Percentiles rank a stretch among this genome's conserved stretches.
phyloP scores from a whole-genome alignment of 768 basidiomycete species.

The Boletales sp. region DNA sequence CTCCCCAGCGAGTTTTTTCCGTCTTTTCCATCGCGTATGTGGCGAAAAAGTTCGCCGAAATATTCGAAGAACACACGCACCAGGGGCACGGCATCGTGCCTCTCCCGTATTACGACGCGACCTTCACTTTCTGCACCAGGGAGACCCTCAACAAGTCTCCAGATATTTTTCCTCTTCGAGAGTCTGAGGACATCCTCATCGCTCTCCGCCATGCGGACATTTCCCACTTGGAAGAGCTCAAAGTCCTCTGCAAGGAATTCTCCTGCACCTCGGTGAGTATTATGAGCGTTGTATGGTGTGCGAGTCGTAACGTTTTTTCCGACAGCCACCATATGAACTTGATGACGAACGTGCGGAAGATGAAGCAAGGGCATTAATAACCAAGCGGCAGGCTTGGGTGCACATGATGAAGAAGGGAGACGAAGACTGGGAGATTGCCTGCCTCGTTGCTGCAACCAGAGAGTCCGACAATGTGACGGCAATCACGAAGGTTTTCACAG shows the following conservation, averaged over 20 bases:
- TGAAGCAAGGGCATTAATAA: constrained; percentile 53
- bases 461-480: constrained; percentile 54
- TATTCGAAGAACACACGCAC: constrained; percentile 40
- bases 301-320: background rate
- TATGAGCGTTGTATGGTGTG: background rate
- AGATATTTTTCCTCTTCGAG: background rate
- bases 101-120: constrained; percentile 60
- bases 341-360: constrained; percentile 35
- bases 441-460: constrained; percentile 65
- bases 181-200: constrained; percentile 17
- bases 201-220: constrained; percentile 32
- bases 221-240: constrained; percentile 35
- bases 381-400: constrained; percentile 54
- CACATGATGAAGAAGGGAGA: constrained; percentile 39
- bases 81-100: constrained; percentile 19
- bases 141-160: constrained; percentile 32
- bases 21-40: constrained; percentile 56
- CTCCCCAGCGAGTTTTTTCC: constrained; percentile 52
- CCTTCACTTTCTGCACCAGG: constrained; percentile 51
- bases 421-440: constrained; percentile 44
- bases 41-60: constrained; percentile 40
- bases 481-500: constrained; percentile 72
- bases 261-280: constrained; percentile 53
- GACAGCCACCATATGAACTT: constrained; percentile 55
- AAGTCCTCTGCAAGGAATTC: constrained; percentile 52